Percentiles rank a stretch among this genome's conserved stretches.
These are phyloP conservation scores for Cladosporium sphaerospermum DNA, from an alignment of 2,329 filamentous ascomycete species.

Conservation along the genomic window DNA sequence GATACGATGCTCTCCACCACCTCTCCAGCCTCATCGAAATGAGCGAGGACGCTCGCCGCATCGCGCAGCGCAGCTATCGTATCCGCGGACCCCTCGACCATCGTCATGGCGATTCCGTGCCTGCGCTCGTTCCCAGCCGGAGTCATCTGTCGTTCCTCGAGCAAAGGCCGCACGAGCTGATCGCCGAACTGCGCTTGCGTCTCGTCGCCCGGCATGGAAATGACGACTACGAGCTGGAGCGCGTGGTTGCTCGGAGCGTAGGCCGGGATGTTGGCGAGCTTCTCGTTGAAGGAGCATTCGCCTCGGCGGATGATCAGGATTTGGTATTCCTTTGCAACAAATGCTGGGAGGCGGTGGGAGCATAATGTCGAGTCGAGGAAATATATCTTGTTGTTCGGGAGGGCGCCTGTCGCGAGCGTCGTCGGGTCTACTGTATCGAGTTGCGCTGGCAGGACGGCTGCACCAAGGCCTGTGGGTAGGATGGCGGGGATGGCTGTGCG, in stretches of 20 bases:
- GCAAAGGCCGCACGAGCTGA: slow-evolving; percentile 56
- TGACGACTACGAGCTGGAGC: slow-evolving; percentile 75
- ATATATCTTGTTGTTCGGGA: slow-evolving; percentile 44
- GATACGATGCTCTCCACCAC: slow-evolving; percentile 8
- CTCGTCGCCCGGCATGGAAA: slow-evolving; percentile 52
- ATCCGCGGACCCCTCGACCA: slow-evolving; percentile 66
- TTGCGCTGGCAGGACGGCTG: slow-evolving; percentile 57
- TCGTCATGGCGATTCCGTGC: slow-evolving; percentile 72
- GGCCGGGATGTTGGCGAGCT: slow-evolving; percentile 77
- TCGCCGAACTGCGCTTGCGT: slow-evolving; percentile 23
- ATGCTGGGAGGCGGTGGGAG: slow-evolving; percentile 45
- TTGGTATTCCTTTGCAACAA: slow-evolving; percentile 55
- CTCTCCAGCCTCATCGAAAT: slow-evolving; percentile 16
- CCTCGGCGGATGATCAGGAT: slow-evolving; percentile 78
- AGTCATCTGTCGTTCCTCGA: slow-evolving; percentile 69
- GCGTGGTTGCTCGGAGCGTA: slow-evolving; percentile 52
- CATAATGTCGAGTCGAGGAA: slow-evolving; percentile 69
- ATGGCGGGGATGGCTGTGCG: slow-evolving; percentile 41
- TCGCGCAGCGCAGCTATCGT: slow-evolving; percentile 58
- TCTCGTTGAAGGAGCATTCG: slow-evolving; percentile 75
- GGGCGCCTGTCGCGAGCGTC: slow-evolving; percentile 31
- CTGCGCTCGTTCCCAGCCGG: slow-evolving; percentile 62
- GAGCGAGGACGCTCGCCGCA: slow-evolving; percentile 39
- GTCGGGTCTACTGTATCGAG: slow-evolving; percentile 42
- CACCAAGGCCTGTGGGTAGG: slow-evolving; percentile 54